Evolutionary conservation across 345 rosid species (phyloP), one percentile per base, ranked within the genome.

Genomic region (Turnera subulata): DNA sequence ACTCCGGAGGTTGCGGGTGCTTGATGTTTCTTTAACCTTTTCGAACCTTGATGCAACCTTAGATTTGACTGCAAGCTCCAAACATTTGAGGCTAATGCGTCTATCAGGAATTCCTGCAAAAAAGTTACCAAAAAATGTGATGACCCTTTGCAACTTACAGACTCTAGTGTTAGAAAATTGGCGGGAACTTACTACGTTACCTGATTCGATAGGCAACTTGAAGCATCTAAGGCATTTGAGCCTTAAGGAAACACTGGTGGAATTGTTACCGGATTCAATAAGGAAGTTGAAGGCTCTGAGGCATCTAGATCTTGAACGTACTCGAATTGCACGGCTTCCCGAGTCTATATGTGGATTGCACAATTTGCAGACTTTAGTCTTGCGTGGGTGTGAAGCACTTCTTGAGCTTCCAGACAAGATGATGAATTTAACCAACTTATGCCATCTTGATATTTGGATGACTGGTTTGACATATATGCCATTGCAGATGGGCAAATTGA

Each of bases 401-500:
- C 23, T 14, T 40, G 38, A 42, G 49, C 24, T 56, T 22, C 60
- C 50, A 23, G 11, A 35, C 26, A 42, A 56, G 21, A 8, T 56
- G 22, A 1, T 0, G 2, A n/a, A 0, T 19, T n/a, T 56, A 11
- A 11, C 42, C 5, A 56, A 42, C 37, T 12, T 56, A 9, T n/a
- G 22, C 23, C 10, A 24, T 56, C 50, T 56, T 23, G 48, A 42
- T 40, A 56, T 56, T 16, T 23, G 35, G 2, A 6, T 16, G 16
- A 56, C 60, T 16, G 16, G 6, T 23, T 43, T 56, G 49, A 11
- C 11, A 43, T 18, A 40, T 9, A 56, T 56, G 60, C 60, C 60
- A 24, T 12, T 22, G 16, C 50, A 56, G 23, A 42, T 56, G 37
- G 60, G 60, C 8, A 43, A 56, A 22, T 18, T 56, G 18, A 42